A percentile compares a stretch with the other conserved stretches of the same genome.
phyloP scores from a whole-genome alignment of 2,329 filamentous ascomycete species.

The Zasmidium angulare region DNA sequence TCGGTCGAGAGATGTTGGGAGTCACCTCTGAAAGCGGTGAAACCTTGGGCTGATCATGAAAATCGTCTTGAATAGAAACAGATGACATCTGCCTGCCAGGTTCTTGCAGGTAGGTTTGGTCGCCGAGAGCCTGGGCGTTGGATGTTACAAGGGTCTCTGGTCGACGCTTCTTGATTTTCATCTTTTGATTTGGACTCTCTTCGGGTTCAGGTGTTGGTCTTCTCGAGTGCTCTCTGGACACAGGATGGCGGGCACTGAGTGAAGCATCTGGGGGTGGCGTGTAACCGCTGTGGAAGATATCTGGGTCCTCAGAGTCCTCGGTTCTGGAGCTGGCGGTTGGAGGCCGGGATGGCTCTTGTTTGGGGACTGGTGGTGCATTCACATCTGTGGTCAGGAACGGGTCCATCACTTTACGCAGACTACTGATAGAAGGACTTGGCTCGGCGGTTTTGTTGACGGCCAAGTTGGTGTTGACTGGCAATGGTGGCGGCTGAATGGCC shows the following conservation, averaged over 20 bases:
- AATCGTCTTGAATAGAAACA: slow-evolving; percentile 20
- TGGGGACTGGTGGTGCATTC: slow-evolving; percentile 9
- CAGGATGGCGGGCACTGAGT: slow-evolving; percentile 51
- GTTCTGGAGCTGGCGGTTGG: slow-evolving; percentile 24
- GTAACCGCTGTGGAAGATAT: slow-evolving; percentile 74
- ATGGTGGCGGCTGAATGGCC: slow-evolving; percentile 60
- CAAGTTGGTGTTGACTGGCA: slow-evolving; percentile 41
- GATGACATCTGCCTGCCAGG: slow-evolving; percentile 35
- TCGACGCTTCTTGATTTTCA: slow-evolving; percentile 39
- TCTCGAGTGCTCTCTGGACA: slow-evolving; percentile 49
- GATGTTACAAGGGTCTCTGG: slow-evolving; percentile 16
- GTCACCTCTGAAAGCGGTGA: slow-evolving; percentile 28
- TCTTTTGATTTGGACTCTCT: slow-evolving; percentile 42
- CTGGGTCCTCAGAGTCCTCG: slow-evolving; percentile 42
- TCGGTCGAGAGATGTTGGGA: slow-evolving; percentile 5
- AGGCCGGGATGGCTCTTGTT: slow-evolving; percentile 28
- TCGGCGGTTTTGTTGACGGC: slow-evolving; percentile 52
- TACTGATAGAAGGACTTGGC: slow-evolving; percentile 63
- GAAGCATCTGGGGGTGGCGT: slow-evolving; percentile 69
- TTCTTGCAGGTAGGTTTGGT: slow-evolving; percentile 55
- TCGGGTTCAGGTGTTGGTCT: slow-evolving; percentile 39
- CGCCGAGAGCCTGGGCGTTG: slow-evolving; percentile 50
- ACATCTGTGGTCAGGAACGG: slow-evolving; percentile 62
- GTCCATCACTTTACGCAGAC: slow-evolving; percentile 82
- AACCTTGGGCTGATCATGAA: slow-evolving; percentile 20